These are phyloP conservation scores for Candida sp. DNA, from an alignment of 1,139 yeast genomes.

Conservation along the genomic window DNA sequence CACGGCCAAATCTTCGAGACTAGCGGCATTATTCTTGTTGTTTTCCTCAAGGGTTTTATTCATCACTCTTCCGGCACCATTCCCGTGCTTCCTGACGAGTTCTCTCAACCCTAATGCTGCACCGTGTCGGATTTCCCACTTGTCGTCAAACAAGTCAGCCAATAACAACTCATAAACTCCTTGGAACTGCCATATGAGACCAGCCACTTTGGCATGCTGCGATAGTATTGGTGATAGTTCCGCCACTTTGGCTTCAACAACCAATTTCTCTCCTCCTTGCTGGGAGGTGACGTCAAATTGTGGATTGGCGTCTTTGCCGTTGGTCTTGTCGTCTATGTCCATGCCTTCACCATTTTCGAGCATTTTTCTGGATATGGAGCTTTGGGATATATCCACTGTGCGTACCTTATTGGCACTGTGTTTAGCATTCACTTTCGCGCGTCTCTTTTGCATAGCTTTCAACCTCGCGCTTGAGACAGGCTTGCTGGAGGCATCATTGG, in stretches of 20 bases:
- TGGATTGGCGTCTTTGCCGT: conserved; percentile 13
- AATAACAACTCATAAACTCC: conserved; percentile 91
- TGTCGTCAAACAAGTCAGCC: conserved; percentile 80
- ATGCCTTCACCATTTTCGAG: conserved; percentile 30
- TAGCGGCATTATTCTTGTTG: conserved; percentile 62
- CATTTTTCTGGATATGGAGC: conserved; percentile 70
- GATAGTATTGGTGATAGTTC: conserved; percentile 74
- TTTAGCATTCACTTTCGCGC: conserved; percentile 84
- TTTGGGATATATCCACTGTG: conserved; percentile 79
- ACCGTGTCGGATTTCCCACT: conserved; percentile 98
- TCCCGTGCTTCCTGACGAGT: conserved; percentile 81
- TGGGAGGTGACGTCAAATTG: conserved; percentile 74
- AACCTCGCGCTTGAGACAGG: conserved; percentile 75
- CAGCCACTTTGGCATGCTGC: conserved; percentile 77
- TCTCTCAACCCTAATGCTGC: conserved; percentile 94
- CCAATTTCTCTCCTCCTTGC: conserved; percentile 79
- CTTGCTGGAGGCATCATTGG: conserved; percentile 19
- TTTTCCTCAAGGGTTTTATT: conserved; percentile 69
- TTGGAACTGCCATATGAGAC: conserved; percentile 93
- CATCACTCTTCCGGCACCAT: conserved; percentile 82
- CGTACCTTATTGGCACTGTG: conserved; percentile 52
- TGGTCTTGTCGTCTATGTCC: conserved; percentile 18
- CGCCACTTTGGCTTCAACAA: conserved; percentile 78
- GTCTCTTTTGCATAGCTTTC: conserved; percentile 92
- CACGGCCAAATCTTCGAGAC: conserved; percentile 89